A percentile compares a stretch with the other conserved stretches of the same genome.
Evolutionary conservation across 2,329 filamentous ascomycete species (phyloP).

Genomic region (Aspergillus sp.): DNA sequence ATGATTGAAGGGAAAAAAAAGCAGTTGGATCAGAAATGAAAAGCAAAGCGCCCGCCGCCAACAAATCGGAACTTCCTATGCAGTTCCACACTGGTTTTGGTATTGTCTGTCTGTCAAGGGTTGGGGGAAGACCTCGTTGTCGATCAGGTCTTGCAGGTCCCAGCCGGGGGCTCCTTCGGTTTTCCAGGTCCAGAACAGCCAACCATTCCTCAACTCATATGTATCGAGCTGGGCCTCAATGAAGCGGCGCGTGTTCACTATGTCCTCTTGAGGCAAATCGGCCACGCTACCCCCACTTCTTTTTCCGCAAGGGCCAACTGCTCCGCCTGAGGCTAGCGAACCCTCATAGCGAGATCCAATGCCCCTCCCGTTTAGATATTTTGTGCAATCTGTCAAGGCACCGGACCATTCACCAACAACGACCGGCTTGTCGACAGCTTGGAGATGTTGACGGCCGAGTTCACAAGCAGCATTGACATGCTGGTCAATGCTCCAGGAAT

Average conservation of each 20-base stretch:
- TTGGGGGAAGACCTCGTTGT: conserved; percentile 50
- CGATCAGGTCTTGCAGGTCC: conserved; percentile 47
- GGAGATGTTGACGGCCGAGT: conserved; percentile 49
- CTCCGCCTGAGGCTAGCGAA: conserved; percentile 47
- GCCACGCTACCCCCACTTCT: conserved; percentile 52
- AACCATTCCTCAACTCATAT: conserved; percentile 44
- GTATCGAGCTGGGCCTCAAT: conserved; percentile 49
- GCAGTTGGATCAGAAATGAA: not conserved
- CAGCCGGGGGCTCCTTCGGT: conserved; percentile 50
- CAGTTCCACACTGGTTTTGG: conserved; percentile 29
- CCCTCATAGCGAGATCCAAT: conserved; percentile 61
- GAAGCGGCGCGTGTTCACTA: conserved; percentile 41
- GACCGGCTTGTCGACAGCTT: conserved; percentile 62
- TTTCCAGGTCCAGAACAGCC: conserved; percentile 54
- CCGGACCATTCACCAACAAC: conserved; percentile 69
- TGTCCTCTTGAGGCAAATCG: conserved; percentile 37
- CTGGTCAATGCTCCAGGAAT: conserved; percentile 51
- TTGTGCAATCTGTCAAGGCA: conserved; percentile 62
- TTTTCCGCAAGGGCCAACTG: conserved; percentile 56
- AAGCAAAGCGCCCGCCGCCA: not conserved
- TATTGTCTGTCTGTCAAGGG: conserved; percentile 35
- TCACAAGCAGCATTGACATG: conserved; percentile 60
- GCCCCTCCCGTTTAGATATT: conserved; percentile 56
- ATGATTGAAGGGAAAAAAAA: not conserved
- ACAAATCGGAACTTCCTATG: not conserved